These are phyloP conservation scores for Dispira simplex DNA, from an alignment of 192 early-diverging fungal genomes.

Conservation along the genomic window DNA sequence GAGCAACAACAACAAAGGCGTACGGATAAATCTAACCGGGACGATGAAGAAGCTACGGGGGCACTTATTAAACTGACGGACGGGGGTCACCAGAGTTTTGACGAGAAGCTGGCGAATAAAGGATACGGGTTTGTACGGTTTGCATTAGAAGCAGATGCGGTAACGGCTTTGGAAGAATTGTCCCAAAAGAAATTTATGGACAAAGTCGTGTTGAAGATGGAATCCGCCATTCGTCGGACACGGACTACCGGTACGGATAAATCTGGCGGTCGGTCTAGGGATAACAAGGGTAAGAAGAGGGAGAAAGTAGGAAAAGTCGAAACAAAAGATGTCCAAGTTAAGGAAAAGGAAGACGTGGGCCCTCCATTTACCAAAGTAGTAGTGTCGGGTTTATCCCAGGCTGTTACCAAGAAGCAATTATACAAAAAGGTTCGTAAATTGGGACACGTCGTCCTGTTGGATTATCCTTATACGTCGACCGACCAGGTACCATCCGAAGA, in stretches of 20 bases:
- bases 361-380: too few species aligned
- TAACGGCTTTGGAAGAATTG: constrained; percentile 59
- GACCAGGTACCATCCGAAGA: too few species aligned
- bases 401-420: constrained; percentile 54
- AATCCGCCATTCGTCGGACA: constrained; percentile 53
- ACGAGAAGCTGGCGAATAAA: constrained; percentile 29
- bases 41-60: constrained; percentile 12
- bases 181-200: constrained; percentile 58
- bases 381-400: constrained; percentile 16
- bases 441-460: constrained; percentile 1
- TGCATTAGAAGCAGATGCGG: constrained; percentile 61
- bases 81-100: too few species aligned
- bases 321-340: too few species aligned
- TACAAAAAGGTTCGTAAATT: constrained; percentile 37
- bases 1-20: too few species aligned
- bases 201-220: constrained; percentile 51
- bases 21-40: constrained; percentile 26
- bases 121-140: constrained; percentile 93
- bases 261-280: too few species aligned
- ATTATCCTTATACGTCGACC: not conserved
- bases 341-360: too few species aligned
- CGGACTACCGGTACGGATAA: not conserved
- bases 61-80: too few species aligned
- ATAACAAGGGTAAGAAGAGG: too few species aligned
- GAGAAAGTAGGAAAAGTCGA: too few species aligned